Base-by-base conservation (phyloP, 768 basidiomycete species). In the Tylopilus sp. region DNA sequence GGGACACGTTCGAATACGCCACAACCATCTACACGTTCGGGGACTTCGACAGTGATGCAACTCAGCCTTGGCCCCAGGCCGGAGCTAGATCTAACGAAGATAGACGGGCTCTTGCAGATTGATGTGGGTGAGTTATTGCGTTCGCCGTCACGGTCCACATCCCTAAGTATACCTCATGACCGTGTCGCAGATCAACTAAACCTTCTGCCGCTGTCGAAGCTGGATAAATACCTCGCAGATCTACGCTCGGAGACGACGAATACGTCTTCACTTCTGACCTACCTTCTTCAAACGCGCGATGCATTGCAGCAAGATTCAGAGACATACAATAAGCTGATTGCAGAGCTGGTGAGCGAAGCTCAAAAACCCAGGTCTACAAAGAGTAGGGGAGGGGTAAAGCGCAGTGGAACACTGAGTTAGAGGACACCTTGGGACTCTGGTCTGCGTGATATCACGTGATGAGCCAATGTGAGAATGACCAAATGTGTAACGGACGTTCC, bases 321-420 rank as follows among this genome's bases (percentile, higher is more conserved):
- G 73, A 88, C 84, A 23, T 93, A 92, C 62, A 95, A 97, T 68
- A 86, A 83, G 15, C 75, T 94, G 51, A 97, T 97, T 53, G 94
- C 86, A 23, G 92, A 92, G 64, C 74, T 97, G 44, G 91, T 97
- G n/a, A 83, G 83, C 39, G 91, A 95, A 68, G 93, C 94, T 30
- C 89, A 91, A 65, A 91, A 88, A 69, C 76, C 83, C 48, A 90
- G 88, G 63, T 81, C 81, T 7, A 80, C 81, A 15, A 88, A 85
- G 58, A 74, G 73, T 53, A 71, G 73, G 56, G 64, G 70, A 54
- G 72, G 76, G 26, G 59, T 66, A 57, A 75, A 76, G 55, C 75
- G 80, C 57, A 77, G 79, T 47, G 80, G 76, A 59, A 76, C 76
- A 23, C 71, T 77, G 61, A 70, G 64, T 43, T 71, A 49, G 60